Base-by-base conservation (phyloP, 129 eudicot genomes). In the Chrysanthemum lavandulifolium region DNA sequence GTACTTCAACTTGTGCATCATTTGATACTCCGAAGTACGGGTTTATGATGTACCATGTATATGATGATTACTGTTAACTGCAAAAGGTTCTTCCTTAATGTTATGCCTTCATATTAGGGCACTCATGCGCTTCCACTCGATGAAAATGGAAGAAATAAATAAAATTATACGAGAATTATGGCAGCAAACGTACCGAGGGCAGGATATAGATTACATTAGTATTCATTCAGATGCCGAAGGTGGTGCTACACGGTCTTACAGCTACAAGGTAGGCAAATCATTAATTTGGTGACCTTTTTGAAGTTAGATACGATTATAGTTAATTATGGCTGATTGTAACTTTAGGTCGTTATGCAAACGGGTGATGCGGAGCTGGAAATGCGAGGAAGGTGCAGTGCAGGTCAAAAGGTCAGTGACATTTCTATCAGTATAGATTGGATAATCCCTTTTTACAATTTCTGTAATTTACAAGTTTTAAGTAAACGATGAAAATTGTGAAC, bases 161-260 rank as follows among this genome's bases (percentile, higher is more conserved):
- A 94, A 62, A 76, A 94, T 94, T 40, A 94, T 94, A 61, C 75
- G 97, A 83, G 98, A 94, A 81, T 72, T 94, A 49, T 94, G 98
- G 98, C 98, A 94, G 87, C 98, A 94, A 77, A 94, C 97, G 4
- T 90, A 90, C 82, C 86, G 98, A 85, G 98, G 98, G 8, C 98
- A 94, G 78, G 98, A 94, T 79, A 94, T 94, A 68, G 98, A 94
- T 86, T 94, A 86, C 72, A 94, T 90, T 61, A 78, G 92, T 78
- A 94, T 94, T 79, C 96, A 88, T 76, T 94, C 98, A 69, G 98
- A 94, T 80, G 86, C 98, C 47, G 97, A 87, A 67, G 86, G 92
- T 72, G 89, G 84, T 70, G 98, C 96, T 65, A 93, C 98, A 77
- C 95, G 97, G 13, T 94, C 98, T 72, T 94, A 94, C 87, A 94